A percentile compares a stretch with the other conserved stretches of the same genome.
phyloP scores from a whole-genome alignment of 495 filamentous ascomycete genomes.

The Aspergillus mulundensis region DNA sequence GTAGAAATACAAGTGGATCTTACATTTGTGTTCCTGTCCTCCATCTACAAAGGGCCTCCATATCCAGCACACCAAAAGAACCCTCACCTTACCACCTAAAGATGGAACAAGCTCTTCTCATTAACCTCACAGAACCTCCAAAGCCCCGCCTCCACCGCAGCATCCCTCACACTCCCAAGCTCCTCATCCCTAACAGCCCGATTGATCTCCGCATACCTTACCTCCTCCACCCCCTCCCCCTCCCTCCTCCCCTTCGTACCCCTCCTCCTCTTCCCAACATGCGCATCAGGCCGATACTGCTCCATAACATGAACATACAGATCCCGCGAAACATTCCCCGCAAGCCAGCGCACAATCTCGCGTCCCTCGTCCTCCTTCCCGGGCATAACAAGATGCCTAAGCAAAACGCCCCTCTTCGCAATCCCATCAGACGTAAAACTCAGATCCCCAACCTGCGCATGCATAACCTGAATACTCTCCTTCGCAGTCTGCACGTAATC shows the following conservation, averaged over 20 bases:
- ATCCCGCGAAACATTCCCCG: constrained; percentile 61
- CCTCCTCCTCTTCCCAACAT: constrained; percentile 64
- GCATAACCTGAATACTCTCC: constrained; percentile 72
- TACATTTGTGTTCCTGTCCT: too few relatives aligned
- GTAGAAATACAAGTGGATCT: too few relatives aligned
- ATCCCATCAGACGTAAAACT: constrained; percentile 73
- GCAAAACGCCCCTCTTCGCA: constrained; percentile 65
- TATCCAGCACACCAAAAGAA: too few relatives aligned
- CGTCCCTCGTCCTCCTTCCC: constrained; percentile 62
- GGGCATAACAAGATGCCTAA: constrained; percentile 77
- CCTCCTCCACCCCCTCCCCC: constrained; percentile 31
- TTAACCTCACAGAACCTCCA: constrained; percentile 73
- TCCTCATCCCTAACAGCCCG: constrained; percentile 61
- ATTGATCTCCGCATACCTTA: constrained; percentile 72
- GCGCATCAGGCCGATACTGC: constrained; percentile 70
- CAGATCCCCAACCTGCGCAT: constrained; percentile 70
- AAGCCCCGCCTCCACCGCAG: constrained; percentile 63
- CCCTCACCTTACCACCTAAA: constrained; percentile 30
- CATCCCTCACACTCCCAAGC: constrained; percentile 53
- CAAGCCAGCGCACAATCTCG: constrained; percentile 67
- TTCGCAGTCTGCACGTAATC: constrained; percentile 62
- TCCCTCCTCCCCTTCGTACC: constrained; percentile 20
- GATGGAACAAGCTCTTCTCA: constrained; percentile 64
- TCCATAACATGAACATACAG: constrained; percentile 73
- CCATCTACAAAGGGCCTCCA: too few relatives aligned